Base-by-base conservation (phyloP, 371 early-diverging fungal genomes). In the Rhizomucor miehei region DNA sequence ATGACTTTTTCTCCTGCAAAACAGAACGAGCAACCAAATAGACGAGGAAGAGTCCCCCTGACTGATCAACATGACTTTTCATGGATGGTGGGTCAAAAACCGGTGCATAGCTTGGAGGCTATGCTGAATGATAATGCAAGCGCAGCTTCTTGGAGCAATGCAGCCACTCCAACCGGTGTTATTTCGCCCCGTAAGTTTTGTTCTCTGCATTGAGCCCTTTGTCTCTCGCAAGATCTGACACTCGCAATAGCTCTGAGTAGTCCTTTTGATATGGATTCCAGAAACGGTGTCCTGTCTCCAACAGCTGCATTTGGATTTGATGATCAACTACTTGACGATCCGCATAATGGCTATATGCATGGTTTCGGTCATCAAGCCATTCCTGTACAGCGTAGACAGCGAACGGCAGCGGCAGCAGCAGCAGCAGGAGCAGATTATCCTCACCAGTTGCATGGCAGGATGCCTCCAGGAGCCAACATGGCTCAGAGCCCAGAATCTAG, bases 91-190 rank as follows among this genome's bases (percentile, higher is more conserved):
- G 62, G 56, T 16, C 64, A 59, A 25, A 62, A 59, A 44, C 63
- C 52, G 12, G 46, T 40, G 35, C 65, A 63, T 16, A 67, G 65
- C 17, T 53, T 71, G 19, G 67, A 71, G 46, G 67, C 67, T 55
- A 62, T 67, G 14, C 46, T 65, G 13, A 66, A 51, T 37, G 72
- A 66, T 11, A 65, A 41, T 25, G 29, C 60, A 3, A 62, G 49
- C 29, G 66, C 66, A 0, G 62, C 46, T 5, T n/a, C 57, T 1
- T 67, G 71, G 65, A 60, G 54, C 47, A 57, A 46, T 44, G 51
- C 48, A 39, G 44, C 39, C 14, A 54, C 57, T 12, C 54, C 67
- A 4, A 60, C 36, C 1, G 39, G 54, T 17, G 56, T 67, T 48
- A 49, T 55, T 21, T 59, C 56, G 41, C 59, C 59, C 37, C 48